Percentiles rank a stretch among this genome's conserved stretches.
phyloP scores from a whole-genome alignment of 345 rosid genomes.

The Acer saccharum region DNA sequence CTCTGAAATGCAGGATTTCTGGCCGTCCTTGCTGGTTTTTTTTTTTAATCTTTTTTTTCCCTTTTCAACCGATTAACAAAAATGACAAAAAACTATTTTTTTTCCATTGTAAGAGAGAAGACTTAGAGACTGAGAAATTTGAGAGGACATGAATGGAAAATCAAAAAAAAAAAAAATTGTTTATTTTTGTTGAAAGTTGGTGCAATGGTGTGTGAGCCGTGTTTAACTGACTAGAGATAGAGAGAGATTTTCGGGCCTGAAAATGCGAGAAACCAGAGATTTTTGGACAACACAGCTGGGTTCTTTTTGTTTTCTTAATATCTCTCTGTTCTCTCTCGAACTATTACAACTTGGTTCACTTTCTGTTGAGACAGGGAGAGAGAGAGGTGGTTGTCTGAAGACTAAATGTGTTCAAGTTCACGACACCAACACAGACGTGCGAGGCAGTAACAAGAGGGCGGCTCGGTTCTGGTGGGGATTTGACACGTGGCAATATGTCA shows the following conservation, averaged over 20 bases:
- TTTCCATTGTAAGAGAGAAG: background rate
- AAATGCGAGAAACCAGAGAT: slow-evolving; percentile 23
- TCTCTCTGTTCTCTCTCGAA: background rate
- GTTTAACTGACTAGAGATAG: background rate
- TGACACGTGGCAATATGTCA: background rate
- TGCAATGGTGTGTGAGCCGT: slow-evolving; percentile 3
- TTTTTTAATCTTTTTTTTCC: background rate
- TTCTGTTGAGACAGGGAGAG: background rate
- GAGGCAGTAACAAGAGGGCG: background rate
- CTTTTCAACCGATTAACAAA: background rate
- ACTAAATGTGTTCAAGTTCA: too few relatives aligned
- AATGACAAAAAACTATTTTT: background rate
- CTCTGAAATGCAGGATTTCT: slow-evolving; percentile 17
- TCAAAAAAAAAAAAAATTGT: background rate
- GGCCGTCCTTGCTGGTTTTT: slow-evolving; percentile 20
- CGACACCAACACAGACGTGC: background rate
- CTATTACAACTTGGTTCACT: background rate
- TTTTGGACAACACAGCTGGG: slow-evolving; percentile 8
- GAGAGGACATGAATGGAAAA: slow-evolving; percentile 8
- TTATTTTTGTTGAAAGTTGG: background rate
- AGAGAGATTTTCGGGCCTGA: slow-evolving; percentile 16
- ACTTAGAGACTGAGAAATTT: slow-evolving; percentile 4
- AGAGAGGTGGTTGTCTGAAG: background rate
- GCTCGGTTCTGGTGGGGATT: background rate
- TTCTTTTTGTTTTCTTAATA: background rate